Evolutionary conservation across 2,329 filamentous ascomycete genomes (phyloP).

Genomic region (Colletotrichum cuscutae): DNA sequence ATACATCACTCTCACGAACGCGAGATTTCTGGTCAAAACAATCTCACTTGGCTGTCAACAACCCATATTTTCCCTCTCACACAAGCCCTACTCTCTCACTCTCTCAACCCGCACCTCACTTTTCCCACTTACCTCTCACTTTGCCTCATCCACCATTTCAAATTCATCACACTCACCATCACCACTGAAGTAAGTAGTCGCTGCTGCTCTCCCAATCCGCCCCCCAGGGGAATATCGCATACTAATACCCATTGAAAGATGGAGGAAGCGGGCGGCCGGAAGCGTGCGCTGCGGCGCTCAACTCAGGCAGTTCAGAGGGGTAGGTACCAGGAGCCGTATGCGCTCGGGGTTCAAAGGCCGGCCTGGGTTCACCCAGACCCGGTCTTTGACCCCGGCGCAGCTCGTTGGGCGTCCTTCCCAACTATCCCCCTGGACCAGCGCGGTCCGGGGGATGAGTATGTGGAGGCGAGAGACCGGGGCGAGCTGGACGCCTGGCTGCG

Average conservation of each 20-base stretch:
- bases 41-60: background rate
- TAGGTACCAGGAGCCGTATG: slow-evolving; percentile 39
- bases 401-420: slow-evolving; percentile 38
- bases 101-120: background rate
- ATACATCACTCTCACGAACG: background rate
- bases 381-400: slow-evolving; percentile 40
- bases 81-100: background rate
- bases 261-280: background rate
- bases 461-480: background rate
- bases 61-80: background rate
- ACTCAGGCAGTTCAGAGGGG: slow-evolving; percentile 33
- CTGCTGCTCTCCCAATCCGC: background rate
- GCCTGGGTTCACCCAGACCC: slow-evolving; percentile 33
- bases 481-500: background rate
- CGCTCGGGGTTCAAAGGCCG: slow-evolving; percentile 8
- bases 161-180: background rate
- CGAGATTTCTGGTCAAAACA: background rate
- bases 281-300: slow-evolving; percentile 7
- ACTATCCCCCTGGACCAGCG: slow-evolving; percentile 39
- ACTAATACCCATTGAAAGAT: background rate
- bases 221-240: background rate
- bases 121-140: background rate
- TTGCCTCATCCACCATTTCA: background rate
- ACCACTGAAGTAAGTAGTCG: too few relatives aligned
- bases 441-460: slow-evolving; percentile 27